Evolutionary conservation across 208 protist species (phyloP).

Genomic region (Strigomonas culicis): DNA sequence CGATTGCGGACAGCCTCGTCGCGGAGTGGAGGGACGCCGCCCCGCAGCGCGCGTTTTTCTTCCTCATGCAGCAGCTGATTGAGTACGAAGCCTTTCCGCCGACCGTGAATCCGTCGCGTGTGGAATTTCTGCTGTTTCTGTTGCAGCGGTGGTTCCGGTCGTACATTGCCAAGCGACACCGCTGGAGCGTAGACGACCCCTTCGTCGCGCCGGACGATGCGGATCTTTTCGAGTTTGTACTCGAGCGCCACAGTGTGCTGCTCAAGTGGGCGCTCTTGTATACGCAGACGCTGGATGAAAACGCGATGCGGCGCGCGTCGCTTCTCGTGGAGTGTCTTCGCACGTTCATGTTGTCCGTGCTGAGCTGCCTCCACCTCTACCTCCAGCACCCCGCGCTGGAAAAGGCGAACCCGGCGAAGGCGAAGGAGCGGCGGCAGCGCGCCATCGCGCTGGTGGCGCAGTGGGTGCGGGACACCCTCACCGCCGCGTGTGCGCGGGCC

Average conservation of each 20-base stretch:
- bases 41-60: slow-evolving; percentile 3
- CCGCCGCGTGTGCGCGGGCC: slow-evolving; percentile 21
- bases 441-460: slow-evolving; percentile 1
- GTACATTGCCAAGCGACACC: slow-evolving; percentile 47
- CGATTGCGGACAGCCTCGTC: background rate
- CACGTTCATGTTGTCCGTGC: background rate
- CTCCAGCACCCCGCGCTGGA: background rate
- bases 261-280: slow-evolving; percentile 39
- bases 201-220: slow-evolving; percentile 32
- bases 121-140: slow-evolving; percentile 51
- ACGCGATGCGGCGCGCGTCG: background rate
- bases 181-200: slow-evolving; percentile 25
- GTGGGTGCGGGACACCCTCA: slow-evolving; percentile 24
- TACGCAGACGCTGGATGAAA: background rate
- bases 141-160: slow-evolving; percentile 54
- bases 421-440: background rate
- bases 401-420: slow-evolving; percentile 25
- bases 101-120: slow-evolving; percentile 34
- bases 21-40: background rate
- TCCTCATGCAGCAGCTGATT: slow-evolving; percentile 23
- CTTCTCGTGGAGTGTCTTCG: background rate
- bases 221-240: slow-evolving; percentile 73
- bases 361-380: slow-evolving; percentile 28
- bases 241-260: slow-evolving; percentile 58
- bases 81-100: slow-evolving; percentile 21